Conservation (phyloP, 192 early-diverging fungal species). For the Coemansia sp. region DNA sequence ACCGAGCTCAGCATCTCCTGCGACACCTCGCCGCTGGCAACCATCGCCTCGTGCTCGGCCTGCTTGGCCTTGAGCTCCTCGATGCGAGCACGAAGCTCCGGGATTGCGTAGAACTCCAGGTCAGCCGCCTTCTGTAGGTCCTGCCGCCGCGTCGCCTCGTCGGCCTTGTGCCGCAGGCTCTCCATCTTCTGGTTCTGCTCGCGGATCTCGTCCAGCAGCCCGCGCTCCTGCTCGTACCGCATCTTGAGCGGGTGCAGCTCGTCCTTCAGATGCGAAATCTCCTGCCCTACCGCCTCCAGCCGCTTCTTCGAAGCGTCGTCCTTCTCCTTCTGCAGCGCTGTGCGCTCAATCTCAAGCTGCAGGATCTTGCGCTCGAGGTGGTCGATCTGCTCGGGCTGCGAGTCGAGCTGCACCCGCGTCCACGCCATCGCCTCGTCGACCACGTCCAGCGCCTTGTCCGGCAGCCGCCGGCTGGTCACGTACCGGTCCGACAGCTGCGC, state of each 20-base stretch:
- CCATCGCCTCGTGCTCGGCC: constrained; percentile 60
- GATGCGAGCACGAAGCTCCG: constrained; percentile 80
- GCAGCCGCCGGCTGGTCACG: constrained; percentile 74
- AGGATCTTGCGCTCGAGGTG: constrained; percentile 87
- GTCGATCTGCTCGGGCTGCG: constrained; percentile 95
- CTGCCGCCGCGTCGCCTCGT: constrained; percentile 78
- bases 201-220: constrained; percentile 85
- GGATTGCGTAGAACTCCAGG: constrained; percentile 90
- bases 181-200: constrained; percentile 85
- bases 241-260: constrained; percentile 86
- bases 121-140: constrained; percentile 89
- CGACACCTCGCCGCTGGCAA: constrained; percentile 48
- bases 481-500: constrained; percentile 71
- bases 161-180: constrained; percentile 78
- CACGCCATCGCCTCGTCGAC: constrained; percentile 97
- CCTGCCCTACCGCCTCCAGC: constrained; percentile 72
- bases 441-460: constrained; percentile 80
- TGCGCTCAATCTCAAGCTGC: constrained; percentile 95
- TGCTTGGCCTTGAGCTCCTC: constrained; percentile 66
- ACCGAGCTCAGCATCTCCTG: constrained; percentile 75
- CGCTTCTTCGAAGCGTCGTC: constrained; percentile 77
- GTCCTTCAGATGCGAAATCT: constrained; percentile 80
- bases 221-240: constrained; percentile 81
- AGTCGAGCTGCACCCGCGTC: constrained; percentile 93
- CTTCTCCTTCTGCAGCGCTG: constrained; percentile 91